Evolutionary conservation across 805 yeast genomes (phyloP), one percentile per base, ranked within the genome.

Genomic region (Lachancea cidri): DNA sequence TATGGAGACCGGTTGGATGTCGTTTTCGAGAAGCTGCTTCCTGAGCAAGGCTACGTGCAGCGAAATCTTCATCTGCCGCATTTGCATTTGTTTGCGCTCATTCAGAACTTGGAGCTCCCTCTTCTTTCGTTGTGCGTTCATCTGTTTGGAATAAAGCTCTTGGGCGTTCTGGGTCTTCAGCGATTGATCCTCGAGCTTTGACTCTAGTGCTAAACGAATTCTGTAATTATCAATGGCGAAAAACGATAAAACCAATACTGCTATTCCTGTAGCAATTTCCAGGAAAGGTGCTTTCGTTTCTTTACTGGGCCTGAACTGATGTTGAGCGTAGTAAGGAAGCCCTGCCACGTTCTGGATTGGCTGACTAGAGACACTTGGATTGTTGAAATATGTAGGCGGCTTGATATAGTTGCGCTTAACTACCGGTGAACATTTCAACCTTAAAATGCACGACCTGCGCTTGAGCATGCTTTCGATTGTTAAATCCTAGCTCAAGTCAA

Each of bases 31-130:
- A 41, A 83, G 62, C 53, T 83, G 87, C 50, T 77, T 70, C 38
- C 85, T 65, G 25, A 83, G 61, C 59, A 83, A 57, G 2, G 85
- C 86, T 31, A 83, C 71, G 53, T 83, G 91, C 55, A 81, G 63
- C 4, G 74, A 70, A 83, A 81, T 76, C 60, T 76, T 79, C 66
- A 67, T 72, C 54, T 67, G 81, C 45, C 68, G 66, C 59, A 58
- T 71, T 52, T 60, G 67, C n/a, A 64, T 65, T 9, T 67, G 70
- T 40, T 68, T 67, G 14, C 83, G 62, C 46, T 77, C 81, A 46
- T 74, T 71, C 20, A 76, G 51, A n/a, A 73, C 62, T 47, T 73
- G 76, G 9, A 73, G 48, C 38, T 77, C 81, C 38, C 74, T 65
- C 53, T 73, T 73, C 60, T 74, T 74, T 43, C 74, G 66, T 34